These are phyloP conservation scores for Stephanodiscus minutulus DNA, from an alignment of 108 stramenopile genomes.

Conservation along the genomic window DNA sequence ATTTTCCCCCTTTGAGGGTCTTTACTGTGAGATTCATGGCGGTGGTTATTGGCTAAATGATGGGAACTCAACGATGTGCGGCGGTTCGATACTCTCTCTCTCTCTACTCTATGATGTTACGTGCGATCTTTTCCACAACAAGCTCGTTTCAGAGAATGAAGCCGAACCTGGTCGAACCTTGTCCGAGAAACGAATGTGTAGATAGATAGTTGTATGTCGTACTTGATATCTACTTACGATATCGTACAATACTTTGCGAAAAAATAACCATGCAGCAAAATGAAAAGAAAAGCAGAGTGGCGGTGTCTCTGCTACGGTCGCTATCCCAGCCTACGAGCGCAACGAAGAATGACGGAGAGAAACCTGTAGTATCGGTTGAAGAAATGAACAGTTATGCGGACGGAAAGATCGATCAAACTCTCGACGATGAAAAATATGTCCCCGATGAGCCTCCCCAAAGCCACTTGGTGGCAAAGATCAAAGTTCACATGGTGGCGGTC, in stretches of 20 bases:
- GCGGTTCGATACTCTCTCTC: too few species aligned
- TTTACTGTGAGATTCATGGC: constrained; percentile 87
- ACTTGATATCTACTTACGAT: too few species aligned
- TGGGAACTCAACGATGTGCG: too few species aligned
- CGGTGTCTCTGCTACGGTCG: not conserved
- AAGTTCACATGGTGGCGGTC: constrained; percentile 87
- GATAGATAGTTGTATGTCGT: too few species aligned
- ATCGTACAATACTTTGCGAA: too few species aligned
- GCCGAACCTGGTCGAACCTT: not conserved
- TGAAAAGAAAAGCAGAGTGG: not conserved
- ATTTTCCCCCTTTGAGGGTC: constrained; percentile 87
- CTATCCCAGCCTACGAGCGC: not conserved
- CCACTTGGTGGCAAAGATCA: constrained; percentile 56
- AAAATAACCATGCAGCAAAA: too few species aligned
- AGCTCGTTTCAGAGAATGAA: not conserved
- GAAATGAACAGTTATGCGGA: too few species aligned
- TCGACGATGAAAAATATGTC: not conserved
- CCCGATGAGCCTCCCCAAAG: constrained; percentile 4
- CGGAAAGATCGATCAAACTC: not conserved
- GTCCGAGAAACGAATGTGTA: not conserved
- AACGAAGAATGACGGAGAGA: not conserved
- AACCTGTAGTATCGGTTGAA: not conserved
- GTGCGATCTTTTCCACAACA: too few species aligned
- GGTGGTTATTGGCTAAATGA: not conserved
- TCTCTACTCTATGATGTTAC: too few species aligned